Evolutionary conservation across 2,329 filamentous ascomycete genomes (phyloP), one percentile per base, ranked within the genome.

Genomic region (Neonectria sp.): DNA sequence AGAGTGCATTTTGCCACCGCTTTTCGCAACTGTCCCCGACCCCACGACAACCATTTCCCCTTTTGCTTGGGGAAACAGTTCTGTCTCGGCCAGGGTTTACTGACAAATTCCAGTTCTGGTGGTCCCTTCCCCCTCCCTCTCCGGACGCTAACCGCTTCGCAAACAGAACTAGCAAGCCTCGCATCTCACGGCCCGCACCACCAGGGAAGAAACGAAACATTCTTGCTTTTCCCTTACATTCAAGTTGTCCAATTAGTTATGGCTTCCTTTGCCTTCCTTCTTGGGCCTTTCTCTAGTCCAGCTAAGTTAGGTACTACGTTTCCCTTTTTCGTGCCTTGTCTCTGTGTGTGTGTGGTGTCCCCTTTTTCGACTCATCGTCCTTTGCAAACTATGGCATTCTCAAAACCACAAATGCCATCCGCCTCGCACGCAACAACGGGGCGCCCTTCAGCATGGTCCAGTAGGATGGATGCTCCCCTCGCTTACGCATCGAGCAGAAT

Each of bases 201-300:
- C 27, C 13, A 35, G 37, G 24, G 12, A 53, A 24, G 51, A 53
- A 53, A 53, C 51, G 51, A 53, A 53, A 53, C 51, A 53, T 53
- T 33, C 21, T 11, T 13, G 31, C 12, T 13, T 53, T 37, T 53
- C 51, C n/a, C n/a, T 15, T 35, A 27, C 51, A 6, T 35, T 21
- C 17, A 6, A 33, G 17, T 11, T 33, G 37, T 40, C 37, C 37
- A 52, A 52, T 52, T 15, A 52, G 33, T 52, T 15, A n/a, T 15
- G 33, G 29, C 29, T 11, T 24, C 9, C 12, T 29, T 51, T 8
- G 17, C 48, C n/a, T 52, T 33, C 31, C 17, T n/a, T 12, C 17
- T 12, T 52, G 15, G 8, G 17, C 15, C 21, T 13, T 12, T 48
- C 21, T 21, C 37, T n/a, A 40, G 31, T 33, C 11, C 31, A 33